Evolutionary conservation across 2,329 filamentous ascomycete genomes (phyloP), one percentile per base, ranked within the genome.

Genomic region (Dothistroma pini): DNA sequence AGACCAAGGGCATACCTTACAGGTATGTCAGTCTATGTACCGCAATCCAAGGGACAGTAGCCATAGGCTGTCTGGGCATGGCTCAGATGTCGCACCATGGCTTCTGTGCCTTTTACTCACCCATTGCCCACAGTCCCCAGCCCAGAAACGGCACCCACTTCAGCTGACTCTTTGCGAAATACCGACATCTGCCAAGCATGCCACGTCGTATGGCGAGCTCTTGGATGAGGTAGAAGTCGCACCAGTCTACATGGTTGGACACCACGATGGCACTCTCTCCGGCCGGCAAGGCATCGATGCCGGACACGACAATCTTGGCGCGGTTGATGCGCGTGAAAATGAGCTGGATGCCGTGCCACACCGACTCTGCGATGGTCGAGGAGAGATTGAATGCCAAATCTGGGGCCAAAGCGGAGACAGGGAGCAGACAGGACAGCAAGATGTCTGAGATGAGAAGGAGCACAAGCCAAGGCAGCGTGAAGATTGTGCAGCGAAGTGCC

Each of bases 171-270:
- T 87, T 88, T 59, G 84, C 82, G 70, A 87, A 86, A 78, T 84
- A 87, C 31, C 84, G 80, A 68, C 83, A 86, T 55, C 83, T 77
- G n/a, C 81, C 78, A 8, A 87, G 78, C 86, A 88, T 88, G 58
- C 78, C 79, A 12, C 81, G 74, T 48, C 76, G 76, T 53, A 80
- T 67, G 14, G 84, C 84, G 48, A 86, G 72, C 41, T 80, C 79
- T 72, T 88, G 84, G 64, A 87, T 83, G 77, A 86, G 81, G 75
- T 86, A 88, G 69, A 88, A 86, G 72, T 87, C 85, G 59, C 79
- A 77, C 85, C 84, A 87, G 56, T 78, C 79, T 44, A 86, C 80
- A 72, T 87, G 85, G 70, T 87, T 86, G 57, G 80, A 76, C 57
- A 87, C 75, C 34, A 87, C 82, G 57, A 88, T 81, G 57, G 84